Base-by-base conservation (phyloP, 805 yeast species). In the Ogataea zsoltii region DNA sequence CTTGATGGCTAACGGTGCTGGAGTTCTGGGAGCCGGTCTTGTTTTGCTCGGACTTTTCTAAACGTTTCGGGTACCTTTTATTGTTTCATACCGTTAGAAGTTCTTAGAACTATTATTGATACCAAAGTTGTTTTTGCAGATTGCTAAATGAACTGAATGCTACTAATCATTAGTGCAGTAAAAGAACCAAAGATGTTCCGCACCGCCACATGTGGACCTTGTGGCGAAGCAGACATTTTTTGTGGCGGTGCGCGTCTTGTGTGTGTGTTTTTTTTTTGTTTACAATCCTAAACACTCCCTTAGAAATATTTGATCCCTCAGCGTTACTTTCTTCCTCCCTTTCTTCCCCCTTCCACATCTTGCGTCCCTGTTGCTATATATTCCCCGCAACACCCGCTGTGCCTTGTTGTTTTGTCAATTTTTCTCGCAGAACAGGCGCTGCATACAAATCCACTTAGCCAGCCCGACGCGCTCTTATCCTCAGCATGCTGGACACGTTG, bases 401-500 rank as follows among this genome's bases (percentile, higher is more conserved):
- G 21, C 19, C 19, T 6, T 19, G n/a, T 19, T 21, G 15, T 21
- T 21, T 21, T 21, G 25, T 21, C 25, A 21, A 21, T 6, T 21
- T 9, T 21, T 9, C 25, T 6, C 25, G 25, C 25, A 21, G 7
- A 21, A 5, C 25, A 5, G 9, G 9, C 25, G 25, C 25, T 9
- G 5, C 7, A 9, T 6, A 6, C 9, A 21, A 6, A 6, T 21
- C 5, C 25, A 6, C 9, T 21, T 21, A 9, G 25, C 17, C 11
- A 14, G 21, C 19, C 23, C 19, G 33, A 32, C 31, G 37, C 40
- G 38, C 38, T 35, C 14, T 3, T 7, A 35, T 9, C 39, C 12
- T 17, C 29, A 39, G 29, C 21, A 62, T 62, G 67, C 55, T 54
- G 14, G 69, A 60, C 43, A 49, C 60, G 11, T 44, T 65, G 18